Percentiles rank a stretch among this genome's conserved stretches.
Evolutionary conservation across 352 stramenopile species (phyloP).

Genomic region (Phytophthora meadii): DNA sequence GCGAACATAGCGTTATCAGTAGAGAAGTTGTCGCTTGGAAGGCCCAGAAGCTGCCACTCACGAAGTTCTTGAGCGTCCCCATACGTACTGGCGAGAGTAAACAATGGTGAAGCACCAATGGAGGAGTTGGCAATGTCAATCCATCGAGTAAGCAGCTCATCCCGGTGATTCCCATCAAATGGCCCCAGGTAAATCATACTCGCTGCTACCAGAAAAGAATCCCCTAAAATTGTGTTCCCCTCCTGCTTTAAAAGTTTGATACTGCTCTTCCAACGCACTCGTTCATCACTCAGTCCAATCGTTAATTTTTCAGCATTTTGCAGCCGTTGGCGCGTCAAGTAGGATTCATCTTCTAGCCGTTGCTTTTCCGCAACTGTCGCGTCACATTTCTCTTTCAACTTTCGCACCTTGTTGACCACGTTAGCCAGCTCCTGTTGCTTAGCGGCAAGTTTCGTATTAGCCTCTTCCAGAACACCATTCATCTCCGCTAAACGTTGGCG

Average conservation of each 20-base stretch:
- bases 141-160: slow-evolving; percentile 46
- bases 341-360: slow-evolving; percentile 64
- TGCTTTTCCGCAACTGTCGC: slow-evolving; percentile 71
- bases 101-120: slow-evolving; percentile 45
- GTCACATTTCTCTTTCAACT: slow-evolving; percentile 72
- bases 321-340: slow-evolving; percentile 63
- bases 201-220: slow-evolving; percentile 71
- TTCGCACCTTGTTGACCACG: slow-evolving; percentile 59
- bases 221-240: slow-evolving; percentile 53
- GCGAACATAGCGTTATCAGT: slow-evolving; percentile 93
- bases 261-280: slow-evolving; percentile 69
- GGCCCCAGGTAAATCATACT: slow-evolving; percentile 69
- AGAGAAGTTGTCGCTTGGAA: slow-evolving; percentile 90
- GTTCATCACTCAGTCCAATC: slow-evolving; percentile 70
- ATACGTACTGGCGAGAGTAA: slow-evolving; percentile 72
- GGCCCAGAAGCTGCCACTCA: slow-evolving; percentile 86
- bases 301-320: slow-evolving; percentile 71
- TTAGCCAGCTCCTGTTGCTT: slow-evolving; percentile 76
- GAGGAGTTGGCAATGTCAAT: slow-evolving; percentile 3
- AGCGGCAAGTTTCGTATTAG: slow-evolving; percentile 69
- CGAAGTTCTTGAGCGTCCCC: slow-evolving; percentile 87
- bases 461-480: slow-evolving; percentile 73
- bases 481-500: slow-evolving; percentile 73
- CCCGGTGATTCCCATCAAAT: slow-evolving; percentile 62
- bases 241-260: slow-evolving; percentile 66